phyloP scores from a whole-genome alignment of 352 stramenopile species.

The Phytophthora podocarpi region DNA sequence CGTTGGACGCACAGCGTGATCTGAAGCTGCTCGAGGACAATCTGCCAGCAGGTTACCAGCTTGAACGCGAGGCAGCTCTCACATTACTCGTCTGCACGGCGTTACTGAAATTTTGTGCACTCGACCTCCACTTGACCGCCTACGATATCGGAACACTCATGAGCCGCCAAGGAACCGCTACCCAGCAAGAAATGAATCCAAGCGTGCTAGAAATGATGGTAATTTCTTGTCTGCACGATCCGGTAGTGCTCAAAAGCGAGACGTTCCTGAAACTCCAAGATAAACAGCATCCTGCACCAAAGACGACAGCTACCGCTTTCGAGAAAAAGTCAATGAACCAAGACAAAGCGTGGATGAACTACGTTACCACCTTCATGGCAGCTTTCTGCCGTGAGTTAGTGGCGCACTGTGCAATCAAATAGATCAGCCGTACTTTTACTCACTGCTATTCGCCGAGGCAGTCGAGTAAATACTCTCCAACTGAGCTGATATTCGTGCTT shows the following conservation, averaged over 20 bases:
- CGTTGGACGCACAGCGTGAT: slow-evolving; percentile 44
- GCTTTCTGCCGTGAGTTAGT: slow-evolving; percentile 27
- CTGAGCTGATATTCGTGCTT: slow-evolving; percentile 67
- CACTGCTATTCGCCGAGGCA: neutral
- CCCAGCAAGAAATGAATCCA: slow-evolving; percentile 33
- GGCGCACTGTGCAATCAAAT: slow-evolving; percentile 19
- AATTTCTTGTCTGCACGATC: slow-evolving; percentile 9
- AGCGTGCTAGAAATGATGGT: slow-evolving; percentile 52
- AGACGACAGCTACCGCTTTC: neutral
- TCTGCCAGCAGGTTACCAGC: slow-evolving; percentile 20
- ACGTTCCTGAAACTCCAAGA: slow-evolving; percentile 17
- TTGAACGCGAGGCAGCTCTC: slow-evolving; percentile 49
- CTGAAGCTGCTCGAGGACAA: slow-evolving; percentile 35
- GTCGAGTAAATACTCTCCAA: slow-evolving; percentile 46
- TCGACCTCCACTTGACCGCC: slow-evolving; percentile 50
- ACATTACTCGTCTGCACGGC: slow-evolving; percentile 57
- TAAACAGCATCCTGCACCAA: slow-evolving; percentile 5
- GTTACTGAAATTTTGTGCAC: slow-evolving; percentile 55
- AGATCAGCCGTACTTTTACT: slow-evolving; percentile 2
- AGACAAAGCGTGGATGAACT: slow-evolving; percentile 27
- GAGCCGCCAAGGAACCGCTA: slow-evolving; percentile 42
- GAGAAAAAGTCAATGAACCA: neutral
- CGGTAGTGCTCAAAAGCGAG: slow-evolving; percentile 17
- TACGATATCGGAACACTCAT: slow-evolving; percentile 64
- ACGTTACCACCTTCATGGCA: slow-evolving; percentile 22